phyloP scores from a whole-genome alignment of 1,139 yeast genomes.

The Yamadazyma aaseri region DNA sequence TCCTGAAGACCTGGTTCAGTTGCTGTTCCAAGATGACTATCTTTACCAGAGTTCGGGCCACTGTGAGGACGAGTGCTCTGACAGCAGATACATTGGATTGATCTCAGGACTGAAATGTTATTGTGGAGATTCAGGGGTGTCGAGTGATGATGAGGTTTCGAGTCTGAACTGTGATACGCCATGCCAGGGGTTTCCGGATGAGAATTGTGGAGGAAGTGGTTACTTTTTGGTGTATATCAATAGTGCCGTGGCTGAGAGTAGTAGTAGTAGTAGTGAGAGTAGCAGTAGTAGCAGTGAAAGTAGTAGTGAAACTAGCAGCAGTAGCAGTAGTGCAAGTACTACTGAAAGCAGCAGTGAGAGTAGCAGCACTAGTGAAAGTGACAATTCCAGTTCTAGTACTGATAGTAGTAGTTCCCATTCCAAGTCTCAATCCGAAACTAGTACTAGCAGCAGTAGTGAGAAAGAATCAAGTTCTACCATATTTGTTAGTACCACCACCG shows the following conservation, averaged over 20 bases:
- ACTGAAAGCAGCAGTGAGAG: slow-evolving; percentile 13
- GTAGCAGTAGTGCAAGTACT: slow-evolving; percentile 9
- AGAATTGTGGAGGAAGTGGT: slow-evolving; percentile 62
- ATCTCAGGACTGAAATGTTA: slow-evolving; percentile 55
- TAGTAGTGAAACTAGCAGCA: slow-evolving; percentile 7
- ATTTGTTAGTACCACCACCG: slow-evolving; percentile 3
- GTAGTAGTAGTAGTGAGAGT: slow-evolving; percentile 14
- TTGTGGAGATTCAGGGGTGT: slow-evolving; percentile 54
- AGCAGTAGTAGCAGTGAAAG: slow-evolving; percentile 16
- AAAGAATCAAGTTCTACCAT: background rate
- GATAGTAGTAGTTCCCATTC: slow-evolving; percentile 1
- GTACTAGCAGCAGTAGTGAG: background rate
- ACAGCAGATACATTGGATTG: slow-evolving; percentile 51
- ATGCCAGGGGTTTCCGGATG: slow-evolving; percentile 59
- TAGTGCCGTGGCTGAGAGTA: slow-evolving; percentile 20
- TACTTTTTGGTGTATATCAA: slow-evolving; percentile 50
- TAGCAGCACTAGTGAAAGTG: slow-evolving; percentile 7
- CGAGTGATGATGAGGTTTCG: slow-evolving; percentile 26
- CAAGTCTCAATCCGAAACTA: background rate
- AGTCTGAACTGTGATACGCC: slow-evolving; percentile 42
- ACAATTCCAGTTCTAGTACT: slow-evolving; percentile 9
- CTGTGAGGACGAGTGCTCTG: slow-evolving; percentile 48
- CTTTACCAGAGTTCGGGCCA: slow-evolving; percentile 51
- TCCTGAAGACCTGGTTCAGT: slow-evolving; percentile 22
- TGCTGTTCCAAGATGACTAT: slow-evolving; percentile 30